Base-by-base conservation (phyloP, 192 early-diverging fungal species). In the Podila minutissima region DNA sequence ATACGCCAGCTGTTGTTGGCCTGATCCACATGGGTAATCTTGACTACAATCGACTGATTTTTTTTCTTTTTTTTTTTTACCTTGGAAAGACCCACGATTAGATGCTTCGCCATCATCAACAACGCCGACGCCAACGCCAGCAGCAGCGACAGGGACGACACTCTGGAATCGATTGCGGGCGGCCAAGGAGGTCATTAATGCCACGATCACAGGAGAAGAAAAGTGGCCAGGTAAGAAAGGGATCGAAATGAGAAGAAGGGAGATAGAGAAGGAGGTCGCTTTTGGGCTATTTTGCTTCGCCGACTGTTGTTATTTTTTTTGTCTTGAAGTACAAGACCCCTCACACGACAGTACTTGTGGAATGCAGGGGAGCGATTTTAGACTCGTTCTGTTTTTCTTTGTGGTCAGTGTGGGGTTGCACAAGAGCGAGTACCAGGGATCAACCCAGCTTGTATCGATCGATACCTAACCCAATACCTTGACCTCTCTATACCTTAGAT, bases 161-260 rank as follows among this genome's bases (percentile, higher is more conserved):
- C 48, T 79, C 15, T 79, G 76, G 76, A 72, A 61, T 37, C 62
- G 69, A 59, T 32, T 79, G 33, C 26, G 31, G 38, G 76, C 76
- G 15, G 76, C 76, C 49, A 79, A 79, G 49, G 76, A 79, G 22
- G 70, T 79, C 24, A 62, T 79, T 46, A 79, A 71, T 64, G 69
- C 76, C 12, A 71, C 76, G 20, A 79, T 79, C 31, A 79, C 76
- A 58, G 76, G 76, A 79, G 76, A 79, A 68, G 76, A 79, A 37
- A 71, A 50, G 35, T 79, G 76, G 76, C 76, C 76, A 32, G 76
- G 76, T 79, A 79, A 15, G 33, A 13, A 61, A 19, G 17, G 59
- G 59, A 61, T 32, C 59, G 35, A 32, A 33, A 24, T 31, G 59
- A 61, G 59, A 20, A 60, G 28, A 32, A 31, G 31, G 59, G 31